A percentile compares a stretch with the other conserved stretches of the same genome.
These are phyloP conservation scores for Ceratocystis ficicola DNA, from an alignment of 2,329 filamentous ascomycete species.

Conservation along the genomic window DNA sequence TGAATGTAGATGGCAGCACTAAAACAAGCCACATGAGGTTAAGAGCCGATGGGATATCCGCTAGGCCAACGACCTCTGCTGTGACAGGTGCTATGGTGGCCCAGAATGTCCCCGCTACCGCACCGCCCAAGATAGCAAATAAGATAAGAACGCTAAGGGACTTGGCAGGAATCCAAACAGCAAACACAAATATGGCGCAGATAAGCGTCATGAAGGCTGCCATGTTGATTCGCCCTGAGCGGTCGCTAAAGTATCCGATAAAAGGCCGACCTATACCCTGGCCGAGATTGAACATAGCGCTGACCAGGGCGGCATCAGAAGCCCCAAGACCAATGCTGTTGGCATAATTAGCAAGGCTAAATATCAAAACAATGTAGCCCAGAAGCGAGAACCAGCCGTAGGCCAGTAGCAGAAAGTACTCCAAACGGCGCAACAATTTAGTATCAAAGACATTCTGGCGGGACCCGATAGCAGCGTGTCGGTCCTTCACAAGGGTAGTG, in stretches of 20 bases:
- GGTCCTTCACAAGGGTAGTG: slow-evolving; percentile 52
- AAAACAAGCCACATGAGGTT: slow-evolving; percentile 62
- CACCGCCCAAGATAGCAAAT: slow-evolving; percentile 58
- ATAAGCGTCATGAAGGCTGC: slow-evolving; percentile 52
- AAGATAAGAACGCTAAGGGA: slow-evolving; percentile 55
- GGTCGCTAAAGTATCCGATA: slow-evolving; percentile 61
- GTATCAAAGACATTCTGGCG: slow-evolving; percentile 55
- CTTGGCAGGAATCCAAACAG: slow-evolving; percentile 60
- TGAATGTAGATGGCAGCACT: slow-evolving; percentile 57
- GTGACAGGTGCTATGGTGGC: slow-evolving; percentile 55
- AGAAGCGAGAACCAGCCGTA: slow-evolving; percentile 63
- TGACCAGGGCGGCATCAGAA: slow-evolving; percentile 56
- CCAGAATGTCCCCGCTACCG: slow-evolving; percentile 60
- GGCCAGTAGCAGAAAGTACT: slow-evolving; percentile 52
- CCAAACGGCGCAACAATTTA: slow-evolving; percentile 45
- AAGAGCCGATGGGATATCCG: slow-evolving; percentile 53
- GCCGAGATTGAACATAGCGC: slow-evolving; percentile 59
- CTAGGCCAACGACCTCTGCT: slow-evolving; percentile 61
- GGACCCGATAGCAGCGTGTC: slow-evolving; percentile 59
- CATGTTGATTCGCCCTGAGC: slow-evolving; percentile 60
- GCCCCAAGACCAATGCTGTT: slow-evolving; percentile 53
- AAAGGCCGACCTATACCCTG: slow-evolving; percentile 57
- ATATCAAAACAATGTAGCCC: slow-evolving; percentile 64
- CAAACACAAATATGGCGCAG: slow-evolving; percentile 51
- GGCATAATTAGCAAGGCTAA: slow-evolving; percentile 63